Conservation (phyloP, 1,284 basidiomycete species). For the Meripilus lineatus region DNA sequence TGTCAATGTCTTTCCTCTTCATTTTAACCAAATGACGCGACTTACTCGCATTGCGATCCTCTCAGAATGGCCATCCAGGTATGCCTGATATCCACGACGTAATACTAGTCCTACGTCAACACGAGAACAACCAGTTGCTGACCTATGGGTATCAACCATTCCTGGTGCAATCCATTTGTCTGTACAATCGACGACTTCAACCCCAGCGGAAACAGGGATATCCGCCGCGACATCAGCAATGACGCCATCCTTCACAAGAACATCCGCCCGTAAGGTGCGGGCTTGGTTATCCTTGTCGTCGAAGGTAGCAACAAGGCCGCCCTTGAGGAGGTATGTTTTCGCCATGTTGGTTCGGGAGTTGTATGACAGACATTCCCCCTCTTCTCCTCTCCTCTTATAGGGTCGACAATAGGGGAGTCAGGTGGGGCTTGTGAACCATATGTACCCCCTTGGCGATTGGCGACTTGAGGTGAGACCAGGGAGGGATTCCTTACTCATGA, state of each 20-base stretch:
- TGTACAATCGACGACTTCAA: conserved; percentile 25
- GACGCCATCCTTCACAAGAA: conserved; percentile 23
- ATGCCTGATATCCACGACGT: conserved; percentile 17
- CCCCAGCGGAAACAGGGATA: conserved; percentile 17
- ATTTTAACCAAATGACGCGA: background rate
- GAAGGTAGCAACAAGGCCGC: conserved; percentile 25
- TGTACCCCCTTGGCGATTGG: background rate
- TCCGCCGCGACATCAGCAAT: conserved; percentile 22
- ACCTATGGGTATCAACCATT: conserved; percentile 30
- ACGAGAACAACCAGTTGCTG: background rate
- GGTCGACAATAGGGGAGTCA: background rate
- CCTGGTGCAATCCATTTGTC: conserved; percentile 30
- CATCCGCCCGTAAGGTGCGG: conserved; percentile 22
- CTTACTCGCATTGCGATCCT: conserved; percentile 27
- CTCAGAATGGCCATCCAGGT: conserved; percentile 28
- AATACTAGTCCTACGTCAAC: background rate
- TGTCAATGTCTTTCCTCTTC: background rate
- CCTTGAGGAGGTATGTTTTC: conserved; percentile 23
- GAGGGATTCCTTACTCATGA: background rate
- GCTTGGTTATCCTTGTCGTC: conserved; percentile 18
- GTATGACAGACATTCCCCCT: no score
- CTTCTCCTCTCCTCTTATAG: background rate
- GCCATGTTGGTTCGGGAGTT: no score
- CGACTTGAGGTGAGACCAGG: background rate
- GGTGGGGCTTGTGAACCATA: background rate